These are phyloP conservation scores for Xylaria arbuscula DNA, from an alignment of 2,329 filamentous ascomycete genomes.

Conservation along the genomic window DNA sequence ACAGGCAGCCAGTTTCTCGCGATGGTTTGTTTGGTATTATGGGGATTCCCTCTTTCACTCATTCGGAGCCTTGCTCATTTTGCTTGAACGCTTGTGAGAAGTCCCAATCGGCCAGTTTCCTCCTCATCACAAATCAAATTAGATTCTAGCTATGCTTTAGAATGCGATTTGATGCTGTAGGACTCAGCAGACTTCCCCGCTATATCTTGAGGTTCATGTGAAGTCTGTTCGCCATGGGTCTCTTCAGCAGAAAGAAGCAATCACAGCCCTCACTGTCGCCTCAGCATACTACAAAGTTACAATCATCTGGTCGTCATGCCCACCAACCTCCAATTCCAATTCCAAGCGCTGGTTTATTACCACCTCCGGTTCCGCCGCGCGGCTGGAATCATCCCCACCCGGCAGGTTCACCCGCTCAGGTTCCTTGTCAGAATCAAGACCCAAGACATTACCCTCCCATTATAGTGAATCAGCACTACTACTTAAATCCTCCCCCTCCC, in stretches of 20 bases:
- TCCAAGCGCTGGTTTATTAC: constrained; percentile 34
- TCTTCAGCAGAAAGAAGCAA: constrained; percentile 40
- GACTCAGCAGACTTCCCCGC: background rate
- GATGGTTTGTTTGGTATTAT: background rate
- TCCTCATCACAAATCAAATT: background rate
- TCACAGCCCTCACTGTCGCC: constrained; percentile 10
- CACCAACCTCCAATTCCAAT: constrained; percentile 19
- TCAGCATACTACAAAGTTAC: constrained; percentile 19
- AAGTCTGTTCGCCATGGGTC: constrained; percentile 33
- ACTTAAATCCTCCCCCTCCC: constrained; percentile 50
- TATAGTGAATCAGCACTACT: constrained; percentile 65
- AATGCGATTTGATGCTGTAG: constrained; percentile 6
- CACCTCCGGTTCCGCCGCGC: constrained; percentile 35
- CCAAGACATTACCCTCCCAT: constrained; percentile 54
- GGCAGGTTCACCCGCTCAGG: constrained; percentile 41
- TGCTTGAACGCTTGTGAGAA: background rate
- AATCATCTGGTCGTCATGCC: constrained; percentile 4
- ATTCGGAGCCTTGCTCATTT: background rate
- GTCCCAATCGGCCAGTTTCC: background rate
- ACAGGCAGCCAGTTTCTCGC: background rate
- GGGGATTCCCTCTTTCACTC: background rate
- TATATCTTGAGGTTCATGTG: constrained; percentile 8
- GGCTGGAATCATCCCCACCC: constrained; percentile 39
- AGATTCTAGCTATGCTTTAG: background rate
- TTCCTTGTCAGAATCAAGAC: constrained; percentile 43